A percentile compares a stretch with the other conserved stretches of the same genome.
Evolutionary conservation across 257 asterid species (phyloP).

Genomic region (Ilex asprella): DNA sequence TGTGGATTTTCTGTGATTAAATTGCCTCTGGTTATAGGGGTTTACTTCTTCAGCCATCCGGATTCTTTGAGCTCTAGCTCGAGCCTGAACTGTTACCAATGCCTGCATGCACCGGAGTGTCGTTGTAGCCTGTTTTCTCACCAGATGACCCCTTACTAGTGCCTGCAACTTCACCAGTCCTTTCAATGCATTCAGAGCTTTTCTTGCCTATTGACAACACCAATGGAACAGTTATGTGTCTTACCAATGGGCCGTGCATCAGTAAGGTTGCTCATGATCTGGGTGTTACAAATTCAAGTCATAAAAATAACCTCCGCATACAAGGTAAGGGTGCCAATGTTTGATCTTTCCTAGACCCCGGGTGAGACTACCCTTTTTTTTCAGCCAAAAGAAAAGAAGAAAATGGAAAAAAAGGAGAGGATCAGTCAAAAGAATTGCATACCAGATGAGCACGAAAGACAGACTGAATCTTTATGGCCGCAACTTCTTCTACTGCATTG

Average conservation of each 20-base stretch:
- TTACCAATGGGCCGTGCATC: too few relatives aligned
- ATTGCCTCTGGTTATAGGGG: constrained; percentile 34
- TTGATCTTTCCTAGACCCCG: too few relatives aligned
- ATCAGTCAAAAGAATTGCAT: constrained; percentile 6
- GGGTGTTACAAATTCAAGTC: too few relatives aligned
- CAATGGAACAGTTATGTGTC: not conserved
- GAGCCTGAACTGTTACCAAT: constrained; percentile 61
- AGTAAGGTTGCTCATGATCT: too few relatives aligned
- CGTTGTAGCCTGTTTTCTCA: constrained; percentile 79
- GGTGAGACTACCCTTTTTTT: too few relatives aligned
- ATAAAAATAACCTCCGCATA: too few relatives aligned
- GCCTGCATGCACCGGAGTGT: constrained; percentile 95
- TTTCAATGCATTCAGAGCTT: constrained; percentile 88
- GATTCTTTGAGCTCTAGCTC: constrained; percentile 76
- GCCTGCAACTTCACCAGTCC: constrained; percentile 95
- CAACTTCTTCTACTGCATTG: constrained; percentile 38
- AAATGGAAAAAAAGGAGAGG: not conserved
- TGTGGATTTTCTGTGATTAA: constrained; percentile 55
- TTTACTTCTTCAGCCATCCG: constrained; percentile 50
- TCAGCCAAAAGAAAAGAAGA: not conserved
- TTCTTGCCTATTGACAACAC: constrained; percentile 53
- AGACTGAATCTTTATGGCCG: constrained; percentile 73
- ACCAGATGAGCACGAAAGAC: constrained; percentile 76
- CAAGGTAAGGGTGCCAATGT: too few relatives aligned
- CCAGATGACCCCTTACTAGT: constrained; percentile 84